These are phyloP conservation scores for Blastobotrys ciferrii DNA, from an alignment of 1,139 yeast species.

Conservation along the genomic window DNA sequence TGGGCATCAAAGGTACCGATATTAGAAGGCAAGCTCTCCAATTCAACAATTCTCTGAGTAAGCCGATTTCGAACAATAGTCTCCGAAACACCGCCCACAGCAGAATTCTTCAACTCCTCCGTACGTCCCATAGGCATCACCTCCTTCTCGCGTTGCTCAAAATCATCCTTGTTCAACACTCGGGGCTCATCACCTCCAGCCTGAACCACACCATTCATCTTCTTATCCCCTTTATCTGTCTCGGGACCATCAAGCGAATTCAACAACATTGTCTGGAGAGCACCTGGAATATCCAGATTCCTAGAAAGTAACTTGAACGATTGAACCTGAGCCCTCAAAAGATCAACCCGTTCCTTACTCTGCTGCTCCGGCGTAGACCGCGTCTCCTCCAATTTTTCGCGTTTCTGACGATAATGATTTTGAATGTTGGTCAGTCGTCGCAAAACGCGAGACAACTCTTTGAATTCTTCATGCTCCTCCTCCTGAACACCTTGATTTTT, in stretches of 20 bases:
- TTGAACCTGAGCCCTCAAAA: slow-evolving; percentile 64
- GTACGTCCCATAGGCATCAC: background rate
- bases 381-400: slow-evolving; percentile 27
- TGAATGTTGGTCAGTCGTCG: slow-evolving; percentile 36
- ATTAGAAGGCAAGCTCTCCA: slow-evolving; percentile 75
- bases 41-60: slow-evolving; percentile 66
- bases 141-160: slow-evolving; percentile 3
- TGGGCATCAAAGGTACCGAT: slow-evolving; percentile 59
- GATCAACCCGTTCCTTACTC: slow-evolving; percentile 39
- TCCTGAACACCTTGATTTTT: slow-evolving; percentile 37
- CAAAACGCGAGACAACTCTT: slow-evolving; percentile 36
- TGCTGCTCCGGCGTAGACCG: slow-evolving; percentile 15
- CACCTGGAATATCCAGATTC: slow-evolving; percentile 69
- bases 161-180: background rate
- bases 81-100: slow-evolving; percentile 36
- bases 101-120: slow-evolving; percentile 9
- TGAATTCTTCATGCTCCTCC: slow-evolving; percentile 36
- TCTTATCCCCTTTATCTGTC: slow-evolving; percentile 24
- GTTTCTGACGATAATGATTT: slow-evolving; percentile 38
- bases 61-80: slow-evolving; percentile 44
- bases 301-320: slow-evolving; percentile 75
- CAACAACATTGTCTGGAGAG: slow-evolving; percentile 40
- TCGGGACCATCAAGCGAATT: slow-evolving; percentile 25
- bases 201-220: background rate
- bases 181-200: background rate